Evolutionary conservation across 202 grass and related monocot genomes (phyloP).

Genomic region (Setaria viridis): DNA sequence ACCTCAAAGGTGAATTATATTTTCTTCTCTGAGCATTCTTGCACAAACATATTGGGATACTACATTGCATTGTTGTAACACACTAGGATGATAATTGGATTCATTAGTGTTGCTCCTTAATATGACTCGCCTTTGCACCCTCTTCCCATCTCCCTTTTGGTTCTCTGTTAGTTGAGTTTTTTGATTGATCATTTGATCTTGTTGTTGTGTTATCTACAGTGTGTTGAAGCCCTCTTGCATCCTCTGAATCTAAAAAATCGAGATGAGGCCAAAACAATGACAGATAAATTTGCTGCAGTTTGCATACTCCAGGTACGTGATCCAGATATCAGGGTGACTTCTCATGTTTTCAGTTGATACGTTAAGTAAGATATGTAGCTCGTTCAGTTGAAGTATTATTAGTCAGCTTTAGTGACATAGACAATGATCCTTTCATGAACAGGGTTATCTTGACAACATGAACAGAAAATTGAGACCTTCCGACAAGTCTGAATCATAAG

Average conservation of each 20-base stretch:
- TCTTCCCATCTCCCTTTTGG: slow-evolving; percentile 3
- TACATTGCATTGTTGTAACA: background rate
- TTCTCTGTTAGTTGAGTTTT: slow-evolving; percentile 12
- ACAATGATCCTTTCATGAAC: slow-evolving; percentile 26
- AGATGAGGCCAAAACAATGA: slow-evolving; percentile 73
- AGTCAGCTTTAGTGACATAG: slow-evolving; percentile 30
- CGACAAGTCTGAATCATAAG: slow-evolving; percentile 43
- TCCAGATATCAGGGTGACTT: background rate
- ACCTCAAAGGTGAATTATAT: slow-evolving; percentile 69
- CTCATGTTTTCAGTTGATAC: slow-evolving; percentile 1
- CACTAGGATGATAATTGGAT: background rate
- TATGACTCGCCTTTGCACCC: slow-evolving; percentile 1
- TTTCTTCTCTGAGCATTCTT: slow-evolving; percentile 35
- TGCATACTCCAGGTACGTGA: slow-evolving; percentile 81
- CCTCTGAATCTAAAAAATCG: slow-evolving; percentile 64
- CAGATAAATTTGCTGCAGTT: slow-evolving; percentile 92
- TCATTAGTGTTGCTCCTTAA: slow-evolving; percentile 23
- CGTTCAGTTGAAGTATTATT: slow-evolving; percentile 24
- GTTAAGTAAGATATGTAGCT: slow-evolving; percentile 12
- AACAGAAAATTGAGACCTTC: slow-evolving; percentile 52
- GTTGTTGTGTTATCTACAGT: slow-evolving; percentile 49
- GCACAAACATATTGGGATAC: slow-evolving; percentile 14
- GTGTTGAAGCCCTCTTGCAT: slow-evolving; percentile 83
- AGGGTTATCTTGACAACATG: slow-evolving; percentile 79
- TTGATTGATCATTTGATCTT: slow-evolving; percentile 29